These are phyloP conservation scores for Amylocarpus encephaloides DNA, from an alignment of 2,329 filamentous ascomycete species.

Conservation along the genomic window DNA sequence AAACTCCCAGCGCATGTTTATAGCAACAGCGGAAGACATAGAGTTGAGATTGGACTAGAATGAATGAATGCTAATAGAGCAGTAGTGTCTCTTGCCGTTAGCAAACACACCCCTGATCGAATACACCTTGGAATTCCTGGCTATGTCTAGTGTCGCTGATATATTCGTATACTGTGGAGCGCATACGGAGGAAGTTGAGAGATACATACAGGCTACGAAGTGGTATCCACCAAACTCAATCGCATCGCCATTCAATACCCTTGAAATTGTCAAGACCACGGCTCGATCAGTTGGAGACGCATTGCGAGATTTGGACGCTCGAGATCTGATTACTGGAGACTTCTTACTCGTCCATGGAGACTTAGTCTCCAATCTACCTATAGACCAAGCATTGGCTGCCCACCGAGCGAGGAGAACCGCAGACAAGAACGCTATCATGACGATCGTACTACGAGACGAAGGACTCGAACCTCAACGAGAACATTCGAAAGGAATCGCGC, in stretches of 20 bases:
- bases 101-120: conserved; percentile 94
- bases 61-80: background rate
- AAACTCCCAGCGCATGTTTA: conserved; percentile 27
- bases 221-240: conserved; percentile 65
- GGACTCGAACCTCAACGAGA: conserved; percentile 65
- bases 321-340: conserved; percentile 78
- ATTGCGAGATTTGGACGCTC: conserved; percentile 85
- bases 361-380: conserved; percentile 78
- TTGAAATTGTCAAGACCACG: conserved; percentile 80
- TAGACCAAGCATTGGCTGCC: conserved; percentile 70
- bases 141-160: conserved; percentile 90
- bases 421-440: conserved; percentile 97
- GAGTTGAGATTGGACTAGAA: background rate
- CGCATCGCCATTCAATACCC: conserved; percentile 62
- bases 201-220: conserved; percentile 75
- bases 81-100: conserved; percentile 81
- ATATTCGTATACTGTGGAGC: conserved; percentile 88
- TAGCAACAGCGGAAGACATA: background rate
- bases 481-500: conserved; percentile 67
- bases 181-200: conserved; percentile 80
- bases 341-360: conserved; percentile 92
- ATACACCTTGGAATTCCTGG: conserved; percentile 94
- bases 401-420: conserved; percentile 75
- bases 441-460: conserved; percentile 78
- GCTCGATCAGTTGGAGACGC: conserved; percentile 88